Percentiles rank a stretch among this genome's conserved stretches.
These are phyloP conservation scores for Brassica napus DNA, from an alignment of 345 rosid genomes.

Conservation along the genomic window DNA sequence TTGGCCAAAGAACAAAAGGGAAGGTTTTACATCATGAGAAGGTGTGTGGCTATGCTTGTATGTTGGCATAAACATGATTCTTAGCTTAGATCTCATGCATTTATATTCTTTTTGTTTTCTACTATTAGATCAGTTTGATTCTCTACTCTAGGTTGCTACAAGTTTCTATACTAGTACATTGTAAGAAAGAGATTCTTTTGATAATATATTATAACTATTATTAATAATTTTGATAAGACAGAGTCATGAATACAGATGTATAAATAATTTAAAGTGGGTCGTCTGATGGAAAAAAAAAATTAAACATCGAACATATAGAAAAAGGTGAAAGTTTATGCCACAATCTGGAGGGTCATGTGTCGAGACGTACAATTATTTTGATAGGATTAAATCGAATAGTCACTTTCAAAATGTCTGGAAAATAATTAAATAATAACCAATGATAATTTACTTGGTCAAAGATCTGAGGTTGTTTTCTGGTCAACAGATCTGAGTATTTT, in stretches of 20 bases:
- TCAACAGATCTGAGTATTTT: conserved; percentile 41
- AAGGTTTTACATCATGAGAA: conserved; percentile 88
- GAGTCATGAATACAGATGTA: conserved; percentile 29
- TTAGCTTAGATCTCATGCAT: conserved; percentile 40
- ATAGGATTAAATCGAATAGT: conserved; percentile 36
- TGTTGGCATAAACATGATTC: conserved; percentile 96
- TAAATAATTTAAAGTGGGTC: conserved; percentile 20
- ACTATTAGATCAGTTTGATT: conserved; percentile 37
- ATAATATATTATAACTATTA: conserved; percentile 7
- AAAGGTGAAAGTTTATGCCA: conserved; percentile 34
- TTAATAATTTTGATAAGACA: conserved; percentile 31
- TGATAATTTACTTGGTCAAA: conserved; percentile 36
- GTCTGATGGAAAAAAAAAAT: conserved; percentile 19
- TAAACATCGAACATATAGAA: conserved; percentile 22
- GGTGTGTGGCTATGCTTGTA: conserved; percentile 97
- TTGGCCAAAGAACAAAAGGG: conserved; percentile 94
- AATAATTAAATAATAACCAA: conserved; percentile 18
- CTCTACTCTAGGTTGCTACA: conserved; percentile 42
- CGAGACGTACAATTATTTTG: conserved; percentile 44
- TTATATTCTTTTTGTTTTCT: conserved; percentile 9
- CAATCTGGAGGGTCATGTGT: conserved; percentile 42
- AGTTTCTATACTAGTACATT: conserved; percentile 44
- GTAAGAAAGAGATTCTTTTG: conserved; percentile 44
- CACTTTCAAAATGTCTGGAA: conserved; percentile 42
- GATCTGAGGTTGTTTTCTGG: conserved; percentile 34